Evolutionary conservation across 495 filamentous ascomycete genomes (phyloP).

Genomic region (Halenospora varia): DNA sequence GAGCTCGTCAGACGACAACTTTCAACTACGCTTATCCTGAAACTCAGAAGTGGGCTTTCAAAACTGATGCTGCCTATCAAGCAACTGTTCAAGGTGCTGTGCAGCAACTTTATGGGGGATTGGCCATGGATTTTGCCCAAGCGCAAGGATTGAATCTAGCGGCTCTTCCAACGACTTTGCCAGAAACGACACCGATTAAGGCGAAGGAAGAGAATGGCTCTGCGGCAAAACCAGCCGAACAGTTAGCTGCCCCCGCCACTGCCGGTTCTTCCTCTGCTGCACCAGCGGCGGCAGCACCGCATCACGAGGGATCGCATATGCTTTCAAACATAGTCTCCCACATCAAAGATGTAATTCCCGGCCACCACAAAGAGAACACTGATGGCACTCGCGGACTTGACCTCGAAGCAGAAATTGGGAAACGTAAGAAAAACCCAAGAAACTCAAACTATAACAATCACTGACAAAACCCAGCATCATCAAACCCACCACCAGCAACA

Average conservation of each 20-base stretch:
- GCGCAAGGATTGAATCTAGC: background rate
- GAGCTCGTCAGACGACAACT: constrained; percentile 16
- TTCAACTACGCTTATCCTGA: constrained; percentile 31
- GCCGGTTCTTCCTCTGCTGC: too few species aligned
- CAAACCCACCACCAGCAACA: background rate
- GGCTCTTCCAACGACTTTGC: background rate
- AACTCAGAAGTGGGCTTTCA: constrained; percentile 28
- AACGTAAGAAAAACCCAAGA: constrained; percentile 3
- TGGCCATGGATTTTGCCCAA: constrained; percentile 5
- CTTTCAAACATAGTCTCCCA: constrained; percentile 4
- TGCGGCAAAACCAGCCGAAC: too few species aligned
- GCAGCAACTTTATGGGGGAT: constrained; percentile 16
- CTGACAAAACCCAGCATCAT: background rate
- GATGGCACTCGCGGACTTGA: constrained; percentile 8
- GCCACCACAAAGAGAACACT: background rate
- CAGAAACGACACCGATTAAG: background rate
- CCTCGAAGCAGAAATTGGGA: constrained; percentile 20
- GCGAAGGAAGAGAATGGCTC: background rate
- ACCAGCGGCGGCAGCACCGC: background rate
- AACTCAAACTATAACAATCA: background rate
- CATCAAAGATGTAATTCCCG: background rate
- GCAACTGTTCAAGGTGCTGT: constrained; percentile 9
- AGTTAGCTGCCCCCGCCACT: too few species aligned
- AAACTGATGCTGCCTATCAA: constrained; percentile 8
- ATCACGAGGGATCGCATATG: background rate